Percentiles rank a stretch among this genome's conserved stretches.
These are phyloP conservation scores for Hemerocallis citrina DNA, from an alignment of 106 monocot genomes.

Conservation along the genomic window DNA sequence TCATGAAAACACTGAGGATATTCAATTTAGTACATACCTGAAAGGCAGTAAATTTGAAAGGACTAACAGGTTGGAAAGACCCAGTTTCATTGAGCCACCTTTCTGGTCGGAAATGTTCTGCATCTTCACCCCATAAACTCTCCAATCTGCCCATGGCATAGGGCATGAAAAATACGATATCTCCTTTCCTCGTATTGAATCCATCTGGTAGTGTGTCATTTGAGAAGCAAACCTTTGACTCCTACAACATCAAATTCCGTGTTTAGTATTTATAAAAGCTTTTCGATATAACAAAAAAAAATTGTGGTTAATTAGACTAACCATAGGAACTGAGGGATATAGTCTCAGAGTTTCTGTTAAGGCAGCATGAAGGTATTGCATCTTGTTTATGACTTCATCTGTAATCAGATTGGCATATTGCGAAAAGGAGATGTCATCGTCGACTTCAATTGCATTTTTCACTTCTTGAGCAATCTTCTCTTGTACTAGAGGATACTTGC, in stretches of 20 bases:
- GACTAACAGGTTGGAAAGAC: slow-evolving; percentile 31
- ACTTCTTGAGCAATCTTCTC: too few relatives aligned
- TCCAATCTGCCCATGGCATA: slow-evolving; percentile 64
- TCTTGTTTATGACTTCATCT: slow-evolving; percentile 4
- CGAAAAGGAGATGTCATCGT: not conserved
- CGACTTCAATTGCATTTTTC: not conserved
- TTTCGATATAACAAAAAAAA: too few relatives aligned
- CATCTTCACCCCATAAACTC: slow-evolving; percentile 55
- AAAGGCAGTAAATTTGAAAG: slow-evolving; percentile 57
- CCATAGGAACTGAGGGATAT: slow-evolving; percentile 11
- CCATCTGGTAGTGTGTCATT: slow-evolving; percentile 53
- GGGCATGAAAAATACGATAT: slow-evolving; percentile 34
- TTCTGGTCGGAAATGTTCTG: slow-evolving; percentile 46
- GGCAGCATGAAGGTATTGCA: slow-evolving; percentile 17
- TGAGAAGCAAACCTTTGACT: slow-evolving; percentile 33
- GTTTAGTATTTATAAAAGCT: too few relatives aligned
- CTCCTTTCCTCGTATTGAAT: slow-evolving; percentile 38
- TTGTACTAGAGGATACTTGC: slow-evolving; percentile 8
- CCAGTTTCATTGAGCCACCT: slow-evolving; percentile 44
- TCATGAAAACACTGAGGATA: not conserved
- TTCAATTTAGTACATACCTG: slow-evolving; percentile 19
- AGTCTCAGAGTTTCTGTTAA: slow-evolving; percentile 13
- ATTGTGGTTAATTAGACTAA: too few relatives aligned
- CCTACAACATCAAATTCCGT: slow-evolving; percentile 19
- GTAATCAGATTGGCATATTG: not conserved